phyloP scores from a whole-genome alignment of 345 rosid genomes.

The Erodium maritimum region DNA sequence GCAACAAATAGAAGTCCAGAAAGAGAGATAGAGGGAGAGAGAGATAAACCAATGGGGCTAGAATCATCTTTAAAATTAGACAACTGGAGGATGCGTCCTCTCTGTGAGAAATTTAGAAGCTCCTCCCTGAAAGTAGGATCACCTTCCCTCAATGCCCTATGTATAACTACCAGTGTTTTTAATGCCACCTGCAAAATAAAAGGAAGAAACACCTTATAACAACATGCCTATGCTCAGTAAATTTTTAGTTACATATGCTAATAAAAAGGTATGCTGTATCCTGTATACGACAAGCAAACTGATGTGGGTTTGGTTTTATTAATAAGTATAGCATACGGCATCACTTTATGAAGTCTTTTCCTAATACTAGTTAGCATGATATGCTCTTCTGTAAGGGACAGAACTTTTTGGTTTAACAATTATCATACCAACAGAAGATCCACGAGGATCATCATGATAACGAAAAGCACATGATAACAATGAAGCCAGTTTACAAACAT shows the following conservation, averaged over 20 bases:
- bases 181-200: constrained; percentile 59
- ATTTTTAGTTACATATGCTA: neutral
- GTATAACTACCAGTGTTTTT: constrained; percentile 85
- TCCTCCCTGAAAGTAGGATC: constrained; percentile 95
- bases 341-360: neutral
- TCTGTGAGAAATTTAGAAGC: constrained; percentile 60
- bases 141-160: constrained; percentile 80
- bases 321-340: neutral
- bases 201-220: neutral
- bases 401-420: neutral
- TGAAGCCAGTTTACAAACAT: neutral
- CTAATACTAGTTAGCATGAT: neutral
- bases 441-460: neutral
- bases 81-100: constrained; percentile 80
- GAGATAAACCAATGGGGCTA: constrained; percentile 62
- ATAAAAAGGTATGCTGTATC: neutral
- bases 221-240: constrained; percentile 1
- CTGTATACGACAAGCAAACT: neutral
- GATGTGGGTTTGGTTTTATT: neutral
- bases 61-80: constrained; percentile 98
- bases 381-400: too few species aligned
- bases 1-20: neutral
- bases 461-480: neutral
- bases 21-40: neutral
- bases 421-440: neutral